Base-by-base conservation (phyloP, 2,329 filamentous ascomycete species). In the Bipolaris victoriae region DNA sequence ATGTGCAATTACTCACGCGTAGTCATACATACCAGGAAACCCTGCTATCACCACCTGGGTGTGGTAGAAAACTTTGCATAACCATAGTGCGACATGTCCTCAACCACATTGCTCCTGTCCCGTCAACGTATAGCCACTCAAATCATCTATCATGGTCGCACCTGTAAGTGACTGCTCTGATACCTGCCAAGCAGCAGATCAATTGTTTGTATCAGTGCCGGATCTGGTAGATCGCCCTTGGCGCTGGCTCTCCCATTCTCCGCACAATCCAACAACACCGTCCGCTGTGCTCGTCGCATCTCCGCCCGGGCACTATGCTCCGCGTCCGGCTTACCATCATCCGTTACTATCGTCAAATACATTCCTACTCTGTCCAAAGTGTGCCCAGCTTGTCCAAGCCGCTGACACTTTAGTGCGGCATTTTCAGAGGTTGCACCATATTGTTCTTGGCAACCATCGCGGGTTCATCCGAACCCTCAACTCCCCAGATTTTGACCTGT, bases 181-280 rank as follows among this genome's bases (percentile, higher is more conserved):
- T 53, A 46, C 39, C 47, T 37, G 52, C 51, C 53, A 50, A 51
- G 49, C 43, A 41, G 60, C 35, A 61, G 52, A 62, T 62, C 54
- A 49, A 49, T 60, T 48, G 58, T 57, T 57, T 49, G 49, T 55
- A 36, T 55, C 52, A 56, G 50, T 35, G 43, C 46, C 46, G 48
- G 48, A 57, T 52, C 41, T 31, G 45, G 60, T 49, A 58, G 62
- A 64, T 62, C 49, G 44, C 50, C 39, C 62, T 64, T 58, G 60
- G 62, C 59, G 49, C 57, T 61, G 48, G 39, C 46, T 48, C 40
- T 47, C 49, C 37, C 46, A 44, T 49, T 35, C 51, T 56, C 55
- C 49, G 29, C 31, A 35, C 29, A 36, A 41, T 52, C 53, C 55
- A 52, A 47, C 49, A 41, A 47, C 49, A 41, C 29, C 55, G 45